These are phyloP conservation scores for Aureococcus anophagefferens DNA, from an alignment of 108 stramenopile genomes.

Conservation along the genomic window DNA sequence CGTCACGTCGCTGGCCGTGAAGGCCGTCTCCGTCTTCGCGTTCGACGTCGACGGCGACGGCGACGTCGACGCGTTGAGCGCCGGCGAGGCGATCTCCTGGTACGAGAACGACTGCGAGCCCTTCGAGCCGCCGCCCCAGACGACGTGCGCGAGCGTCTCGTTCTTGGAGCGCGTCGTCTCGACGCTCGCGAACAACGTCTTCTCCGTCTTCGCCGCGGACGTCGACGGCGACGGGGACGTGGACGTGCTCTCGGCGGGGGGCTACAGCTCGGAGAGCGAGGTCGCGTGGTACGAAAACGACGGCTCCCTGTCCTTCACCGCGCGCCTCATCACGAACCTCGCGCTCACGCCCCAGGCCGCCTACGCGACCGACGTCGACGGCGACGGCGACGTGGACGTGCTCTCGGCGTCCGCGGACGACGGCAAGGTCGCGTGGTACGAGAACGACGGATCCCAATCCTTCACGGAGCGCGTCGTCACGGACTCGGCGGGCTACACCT, in stretches of 20 bases:
- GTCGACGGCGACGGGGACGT: neutral
- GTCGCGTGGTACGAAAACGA: constrained; percentile 1
- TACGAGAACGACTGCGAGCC: no score
- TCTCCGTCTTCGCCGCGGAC: neutral
- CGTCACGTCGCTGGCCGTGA: no score
- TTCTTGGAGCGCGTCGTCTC: no score
- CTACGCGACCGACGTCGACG: constrained; percentile 17
- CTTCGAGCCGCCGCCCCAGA: neutral
- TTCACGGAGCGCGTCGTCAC: constrained; percentile 5
- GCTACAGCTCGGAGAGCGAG: neutral
- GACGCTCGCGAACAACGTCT: neutral
- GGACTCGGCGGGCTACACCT: no score
- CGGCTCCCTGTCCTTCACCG: neutral
- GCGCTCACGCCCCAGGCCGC: no score
- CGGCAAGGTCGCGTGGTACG: constrained; percentile 28
- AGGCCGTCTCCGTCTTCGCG: constrained; percentile 6
- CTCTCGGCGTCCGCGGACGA: constrained; percentile 16
- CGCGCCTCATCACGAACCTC: neutral
- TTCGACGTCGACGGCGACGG: constrained; percentile 10
- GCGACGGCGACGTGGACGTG: constrained; percentile 29
- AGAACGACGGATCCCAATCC: constrained; percentile 15
- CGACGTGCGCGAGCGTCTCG: constrained; percentile 13
- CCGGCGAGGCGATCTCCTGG: no score
- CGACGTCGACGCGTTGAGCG: no score
- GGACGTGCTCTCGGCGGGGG: neutral